phyloP scores from a whole-genome alignment of 1,284 basidiomycete species.

The Ceratobasidium sp. region DNA sequence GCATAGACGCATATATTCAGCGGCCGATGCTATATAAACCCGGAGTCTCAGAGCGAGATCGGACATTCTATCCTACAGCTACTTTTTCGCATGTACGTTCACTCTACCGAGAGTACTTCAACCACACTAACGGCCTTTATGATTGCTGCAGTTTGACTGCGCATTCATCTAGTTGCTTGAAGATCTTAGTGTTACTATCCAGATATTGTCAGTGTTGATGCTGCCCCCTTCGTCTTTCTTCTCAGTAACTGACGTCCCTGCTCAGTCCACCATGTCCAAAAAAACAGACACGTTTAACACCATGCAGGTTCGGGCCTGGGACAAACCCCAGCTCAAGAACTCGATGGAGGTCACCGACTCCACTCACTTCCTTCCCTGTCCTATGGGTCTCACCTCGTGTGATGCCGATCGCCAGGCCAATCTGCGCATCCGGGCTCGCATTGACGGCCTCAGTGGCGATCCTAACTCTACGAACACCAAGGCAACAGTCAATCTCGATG shows the following conservation, averaged over 20 bases:
- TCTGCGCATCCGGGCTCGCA: slow-evolving; percentile 24
- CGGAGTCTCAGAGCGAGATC: neutral
- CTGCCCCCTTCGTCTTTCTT: neutral
- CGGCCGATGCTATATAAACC: neutral
- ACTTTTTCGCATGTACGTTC: neutral
- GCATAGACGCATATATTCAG: neutral
- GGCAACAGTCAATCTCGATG: slow-evolving; percentile 20
- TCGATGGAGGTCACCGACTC: slow-evolving; percentile 12
- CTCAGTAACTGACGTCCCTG: neutral
- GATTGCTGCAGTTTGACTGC: neutral
- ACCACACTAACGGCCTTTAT: neutral
- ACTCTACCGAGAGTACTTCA: neutral
- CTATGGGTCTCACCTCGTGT: slow-evolving; percentile 37
- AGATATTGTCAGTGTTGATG: neutral
- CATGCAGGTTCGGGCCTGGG: slow-evolving; percentile 32
- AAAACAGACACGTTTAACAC: slow-evolving; percentile 27
- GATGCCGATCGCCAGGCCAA: slow-evolving; percentile 8
- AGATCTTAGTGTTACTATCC: neutral
- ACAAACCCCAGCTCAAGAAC: slow-evolving; percentile 17
- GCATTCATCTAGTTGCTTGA: no score
- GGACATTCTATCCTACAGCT: neutral
- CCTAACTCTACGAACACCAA: neutral
- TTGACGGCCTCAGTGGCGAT: neutral
- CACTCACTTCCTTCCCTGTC: neutral
- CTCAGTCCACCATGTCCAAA: slow-evolving; percentile 6